Evolutionary conservation across 192 early-diverging fungal species (phyloP).

Genomic region (Physocladia obscura): DNA sequence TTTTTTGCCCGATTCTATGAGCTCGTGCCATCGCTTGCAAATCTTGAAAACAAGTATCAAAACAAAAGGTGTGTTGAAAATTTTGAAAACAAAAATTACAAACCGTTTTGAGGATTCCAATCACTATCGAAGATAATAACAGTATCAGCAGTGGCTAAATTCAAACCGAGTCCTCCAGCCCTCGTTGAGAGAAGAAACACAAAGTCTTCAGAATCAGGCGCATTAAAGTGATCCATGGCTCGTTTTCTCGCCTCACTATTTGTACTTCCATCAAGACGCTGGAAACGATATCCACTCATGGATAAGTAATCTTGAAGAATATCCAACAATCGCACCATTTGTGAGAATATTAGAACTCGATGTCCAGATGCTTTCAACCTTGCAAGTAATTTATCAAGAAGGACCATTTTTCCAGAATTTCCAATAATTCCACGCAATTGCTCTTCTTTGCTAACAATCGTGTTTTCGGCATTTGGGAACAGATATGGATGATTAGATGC

Average conservation of each 20-base stretch:
- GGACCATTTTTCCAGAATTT: constrained; percentile 97
- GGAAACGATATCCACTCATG: constrained; percentile 81
- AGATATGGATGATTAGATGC: constrained; percentile 95
- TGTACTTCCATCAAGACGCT: constrained; percentile 92
- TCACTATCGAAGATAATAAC: constrained; percentile 80
- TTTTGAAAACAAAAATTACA: constrained; percentile 4
- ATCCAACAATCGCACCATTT: constrained; percentile 96
- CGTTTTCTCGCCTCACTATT: constrained; percentile 87
- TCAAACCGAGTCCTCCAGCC: constrained; percentile 96
- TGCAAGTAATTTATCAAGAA: constrained; percentile 92
- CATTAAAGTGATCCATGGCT: constrained; percentile 97
- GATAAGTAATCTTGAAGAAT: constrained; percentile 93
- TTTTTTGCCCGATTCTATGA: constrained; percentile 97
- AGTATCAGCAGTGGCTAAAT: constrained; percentile 94
- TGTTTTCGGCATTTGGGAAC: constrained; percentile 35
- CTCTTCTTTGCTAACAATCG: constrained; percentile 63
- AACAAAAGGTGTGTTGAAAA: constrained; percentile 28
- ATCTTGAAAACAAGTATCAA: constrained; percentile 48
- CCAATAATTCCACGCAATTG: constrained; percentile 78
- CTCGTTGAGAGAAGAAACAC: constrained; percentile 94
- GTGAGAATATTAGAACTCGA: constrained; percentile 97
- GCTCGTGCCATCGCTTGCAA: constrained; percentile 97
- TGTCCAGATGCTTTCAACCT: constrained; percentile 88
- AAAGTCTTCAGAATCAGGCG: constrained; percentile 89
- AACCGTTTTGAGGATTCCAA: constrained; percentile 89